Evolutionary conservation across 1,284 basidiomycete genomes (phyloP), one percentile per base, ranked within the genome.

Genomic region (Rhodotorula sp.): DNA sequence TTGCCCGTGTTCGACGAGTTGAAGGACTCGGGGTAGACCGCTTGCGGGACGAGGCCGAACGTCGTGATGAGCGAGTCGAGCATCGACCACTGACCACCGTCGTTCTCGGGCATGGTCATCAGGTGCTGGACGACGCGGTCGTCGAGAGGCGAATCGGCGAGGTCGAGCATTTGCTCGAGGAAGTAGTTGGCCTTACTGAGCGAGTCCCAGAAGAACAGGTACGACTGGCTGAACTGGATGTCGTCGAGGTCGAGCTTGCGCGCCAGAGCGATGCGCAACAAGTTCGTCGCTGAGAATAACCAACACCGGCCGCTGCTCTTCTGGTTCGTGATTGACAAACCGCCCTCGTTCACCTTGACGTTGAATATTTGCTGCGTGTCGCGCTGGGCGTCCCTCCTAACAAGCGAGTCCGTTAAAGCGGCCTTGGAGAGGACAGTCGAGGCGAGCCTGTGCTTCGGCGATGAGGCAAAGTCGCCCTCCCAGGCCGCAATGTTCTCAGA

Each of bases 281-380:
- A 68, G 60, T 79, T 79, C 77, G 90, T 92, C 6, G 91, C 89
- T 2, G 92, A 91, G 79, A 95, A 95, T 22, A 95, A 84, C 93
- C 93, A 96, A 82, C 93, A 96, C 52, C 93, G 84, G 0, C 93
- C 93, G 51, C 87, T 89, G 75, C 83, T 87, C 81, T 87, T 90
- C 85, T 97, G 94, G 82, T 92, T 89, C 46, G 92, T 93, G 66
- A 95, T 84, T 2, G 92, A 13, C 40, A 44, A 92, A 10, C 85
- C 86, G 54, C 75, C 74, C 82, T 90, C 88, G 83, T 89, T 87
- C 57, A 95, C 79, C 73, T 87, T 84, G 75, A 87, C 84, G 80
- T 92, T 94, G 85, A 94, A 96, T 72, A 95, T 84, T 84, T 94
- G 91, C 54, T 84, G 81, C 77, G 92, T 89, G 16, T 85, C 82